Evolutionary conservation across 208 protist genomes (phyloP).

Genomic region (Trypanosoma brucei): DNA sequence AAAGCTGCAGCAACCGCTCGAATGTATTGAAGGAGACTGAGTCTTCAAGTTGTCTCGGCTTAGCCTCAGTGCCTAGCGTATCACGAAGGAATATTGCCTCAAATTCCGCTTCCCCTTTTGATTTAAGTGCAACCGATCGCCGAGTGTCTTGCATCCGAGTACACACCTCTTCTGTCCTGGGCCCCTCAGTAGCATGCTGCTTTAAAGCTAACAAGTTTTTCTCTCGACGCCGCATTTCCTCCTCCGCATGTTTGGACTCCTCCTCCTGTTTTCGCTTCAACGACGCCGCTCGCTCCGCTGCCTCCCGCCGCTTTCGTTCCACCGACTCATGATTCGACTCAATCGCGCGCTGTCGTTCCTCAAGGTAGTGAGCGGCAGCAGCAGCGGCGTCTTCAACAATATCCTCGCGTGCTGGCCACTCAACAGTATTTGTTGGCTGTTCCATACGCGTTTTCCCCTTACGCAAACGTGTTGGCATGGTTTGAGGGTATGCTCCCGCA

Average conservation of each 20-base stretch:
- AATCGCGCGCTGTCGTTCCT: slow-evolving; percentile 5
- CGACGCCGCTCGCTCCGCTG: slow-evolving; percentile 28
- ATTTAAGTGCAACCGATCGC: neutral
- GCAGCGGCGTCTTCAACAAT: neutral
- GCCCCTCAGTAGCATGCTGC: slow-evolving; percentile 1
- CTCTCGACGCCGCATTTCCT: slow-evolving; percentile 9
- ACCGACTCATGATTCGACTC: neutral
- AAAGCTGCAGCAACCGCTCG: no score
- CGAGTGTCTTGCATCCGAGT: slow-evolving; percentile 1
- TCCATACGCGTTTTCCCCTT: neutral
- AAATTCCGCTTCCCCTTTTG: slow-evolving; percentile 1
- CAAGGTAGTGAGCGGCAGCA: slow-evolving; percentile 8
- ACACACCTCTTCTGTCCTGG: neutral
- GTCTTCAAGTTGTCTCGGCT: no score
- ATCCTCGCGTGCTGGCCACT: neutral
- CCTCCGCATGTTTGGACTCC: slow-evolving; percentile 10
- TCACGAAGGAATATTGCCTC: neutral
- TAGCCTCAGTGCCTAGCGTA: no score
- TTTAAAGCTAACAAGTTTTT: slow-evolving; percentile 13
- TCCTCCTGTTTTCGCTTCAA: slow-evolving; percentile 18
- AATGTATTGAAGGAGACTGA: no score
- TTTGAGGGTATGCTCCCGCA: slow-evolving; percentile 5
- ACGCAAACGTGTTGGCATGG: neutral
- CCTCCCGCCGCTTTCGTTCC: slow-evolving; percentile 18
- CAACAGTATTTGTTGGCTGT: neutral